A percentile compares a stretch with the other conserved stretches of the same genome.
These are phyloP conservation scores for Aspergillus sp. DNA, from an alignment of 2,329 filamentous ascomycete genomes.

Conservation along the genomic window DNA sequence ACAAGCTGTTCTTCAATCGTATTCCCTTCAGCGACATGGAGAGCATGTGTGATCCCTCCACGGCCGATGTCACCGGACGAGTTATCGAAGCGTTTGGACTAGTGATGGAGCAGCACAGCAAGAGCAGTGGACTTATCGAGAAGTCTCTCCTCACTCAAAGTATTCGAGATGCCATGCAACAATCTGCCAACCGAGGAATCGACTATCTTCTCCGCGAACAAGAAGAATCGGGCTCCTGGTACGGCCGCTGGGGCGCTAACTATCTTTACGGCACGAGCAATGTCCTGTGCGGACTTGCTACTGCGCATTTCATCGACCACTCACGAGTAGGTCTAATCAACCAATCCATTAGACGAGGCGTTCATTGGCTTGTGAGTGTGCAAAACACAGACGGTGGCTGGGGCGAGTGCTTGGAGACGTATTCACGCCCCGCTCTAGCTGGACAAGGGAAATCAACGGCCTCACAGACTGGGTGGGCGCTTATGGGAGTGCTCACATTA, in stretches of 20 bases:
- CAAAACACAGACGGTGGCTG: slow-evolving; percentile 29
- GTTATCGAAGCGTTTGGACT: slow-evolving; percentile 25
- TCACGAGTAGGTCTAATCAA: slow-evolving; percentile 1
- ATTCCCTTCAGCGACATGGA: slow-evolving; percentile 34
- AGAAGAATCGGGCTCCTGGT: slow-evolving; percentile 24
- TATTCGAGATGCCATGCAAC: background rate
- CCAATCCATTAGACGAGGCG: background rate
- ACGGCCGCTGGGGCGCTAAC: slow-evolving; percentile 28
- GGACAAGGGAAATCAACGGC: slow-evolving; percentile 18
- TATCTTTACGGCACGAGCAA: slow-evolving; percentile 31
- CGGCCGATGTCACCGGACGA: slow-evolving; percentile 28
- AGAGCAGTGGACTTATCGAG: background rate
- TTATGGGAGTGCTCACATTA: slow-evolving; percentile 21
- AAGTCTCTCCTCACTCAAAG: background rate
- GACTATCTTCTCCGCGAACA: slow-evolving; percentile 17
- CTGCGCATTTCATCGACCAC: slow-evolving; percentile 8
- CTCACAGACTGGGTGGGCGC: slow-evolving; percentile 29
- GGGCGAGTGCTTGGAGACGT: slow-evolving; percentile 22
- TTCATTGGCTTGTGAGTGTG: slow-evolving; percentile 17
- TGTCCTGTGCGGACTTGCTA: slow-evolving; percentile 22
- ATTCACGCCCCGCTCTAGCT: slow-evolving; percentile 9
- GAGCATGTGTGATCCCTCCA: slow-evolving; percentile 27
- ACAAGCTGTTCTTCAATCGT: slow-evolving; percentile 27
- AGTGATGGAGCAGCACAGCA: slow-evolving; percentile 6
- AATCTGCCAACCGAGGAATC: slow-evolving; percentile 14